Evolutionary conservation across 2,329 filamentous ascomycete species (phyloP).

Genomic region (Coniochaeta prunicola): DNA sequence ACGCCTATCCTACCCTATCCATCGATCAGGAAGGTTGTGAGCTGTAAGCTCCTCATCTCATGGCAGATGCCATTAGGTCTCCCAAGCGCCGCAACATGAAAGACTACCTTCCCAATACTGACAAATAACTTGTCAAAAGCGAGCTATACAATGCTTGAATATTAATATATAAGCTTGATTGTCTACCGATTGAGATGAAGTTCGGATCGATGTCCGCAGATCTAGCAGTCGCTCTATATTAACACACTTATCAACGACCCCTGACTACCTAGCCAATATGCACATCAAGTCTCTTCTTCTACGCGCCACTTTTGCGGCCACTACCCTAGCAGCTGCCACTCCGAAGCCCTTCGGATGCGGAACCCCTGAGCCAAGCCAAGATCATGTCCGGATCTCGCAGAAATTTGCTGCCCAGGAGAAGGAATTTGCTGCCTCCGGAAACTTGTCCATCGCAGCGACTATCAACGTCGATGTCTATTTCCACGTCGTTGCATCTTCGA

Average conservation of each 20-base stretch:
- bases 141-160: neutral
- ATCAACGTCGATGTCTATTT: conserved; percentile 24
- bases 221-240: neutral
- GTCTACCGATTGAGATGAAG: neutral
- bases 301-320: conserved; percentile 1
- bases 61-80: neutral
- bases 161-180: neutral
- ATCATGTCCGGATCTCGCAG: conserved; percentile 15
- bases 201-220: neutral
- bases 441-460: conserved; percentile 13
- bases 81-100: neutral
- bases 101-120: neutral
- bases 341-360: conserved; percentile 12
- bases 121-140: neutral
- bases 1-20: neutral
- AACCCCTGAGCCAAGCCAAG: conserved; percentile 15
- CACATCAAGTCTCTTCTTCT: conserved; percentile 2
- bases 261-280: conserved; percentile 3
- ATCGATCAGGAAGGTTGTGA: neutral
- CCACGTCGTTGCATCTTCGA: conserved; percentile 22
- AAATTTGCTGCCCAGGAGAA: conserved; percentile 15
- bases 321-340: conserved; percentile 1
- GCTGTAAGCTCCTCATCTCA: neutral
- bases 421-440: conserved; percentile 10
- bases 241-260: neutral